Evolutionary conservation across 257 asterid genomes (phyloP).

Genomic region (Solanum chaucha): DNA sequence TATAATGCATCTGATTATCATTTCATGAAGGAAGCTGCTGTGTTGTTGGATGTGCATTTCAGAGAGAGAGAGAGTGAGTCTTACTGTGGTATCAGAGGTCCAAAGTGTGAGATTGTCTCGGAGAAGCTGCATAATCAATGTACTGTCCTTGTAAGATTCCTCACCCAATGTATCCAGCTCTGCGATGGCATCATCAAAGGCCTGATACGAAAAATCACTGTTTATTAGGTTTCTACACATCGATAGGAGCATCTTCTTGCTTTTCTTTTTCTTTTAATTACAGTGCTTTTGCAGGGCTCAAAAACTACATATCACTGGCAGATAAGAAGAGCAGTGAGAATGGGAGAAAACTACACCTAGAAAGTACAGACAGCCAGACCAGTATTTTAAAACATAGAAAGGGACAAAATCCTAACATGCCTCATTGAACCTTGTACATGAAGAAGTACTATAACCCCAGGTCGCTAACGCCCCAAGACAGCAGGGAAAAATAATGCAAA

Average conservation of each 20-base stretch:
- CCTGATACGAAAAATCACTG: conserved; percentile 11
- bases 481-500: background rate
- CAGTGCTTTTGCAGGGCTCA: background rate
- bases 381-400: background rate
- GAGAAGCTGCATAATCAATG: conserved; percentile 65
- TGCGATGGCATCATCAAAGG: conserved; percentile 54
- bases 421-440: background rate
- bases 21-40: background rate
- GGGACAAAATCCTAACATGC: background rate
- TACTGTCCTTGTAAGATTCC: conserved; percentile 67
- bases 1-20: background rate
- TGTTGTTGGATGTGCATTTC: background rate
- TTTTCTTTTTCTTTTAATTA: background rate
- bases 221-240: background rate
- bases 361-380: background rate
- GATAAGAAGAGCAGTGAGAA: background rate
- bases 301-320: background rate
- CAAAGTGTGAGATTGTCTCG: conserved; percentile 53
- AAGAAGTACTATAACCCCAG: background rate
- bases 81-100: conserved; percentile 51
- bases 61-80: background rate
- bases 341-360: background rate
- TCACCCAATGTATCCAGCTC: conserved; percentile 59
- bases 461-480: background rate
- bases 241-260: background rate